Evolutionary conservation across 179 eudicot genomes (phyloP).

Genomic region (Patellifolia procumbens): DNA sequence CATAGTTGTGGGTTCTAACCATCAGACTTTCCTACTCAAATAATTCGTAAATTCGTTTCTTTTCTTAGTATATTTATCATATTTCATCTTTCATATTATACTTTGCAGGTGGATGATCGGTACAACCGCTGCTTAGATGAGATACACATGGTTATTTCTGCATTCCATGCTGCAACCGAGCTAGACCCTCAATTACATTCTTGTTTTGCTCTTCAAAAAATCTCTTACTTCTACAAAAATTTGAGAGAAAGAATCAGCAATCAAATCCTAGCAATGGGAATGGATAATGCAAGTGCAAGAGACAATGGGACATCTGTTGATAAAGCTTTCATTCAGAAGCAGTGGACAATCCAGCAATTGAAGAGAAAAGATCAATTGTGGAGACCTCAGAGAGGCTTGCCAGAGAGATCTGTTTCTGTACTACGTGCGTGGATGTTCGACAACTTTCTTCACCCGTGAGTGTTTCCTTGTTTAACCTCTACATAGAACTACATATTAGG

Average conservation of each 20-base stretch:
- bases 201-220: constrained; percentile 66
- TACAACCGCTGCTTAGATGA: constrained; percentile 37
- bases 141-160: constrained; percentile 9
- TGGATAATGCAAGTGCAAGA: constrained; percentile 31
- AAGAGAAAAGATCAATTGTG: constrained; percentile 78
- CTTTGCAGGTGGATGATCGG: constrained; percentile 68
- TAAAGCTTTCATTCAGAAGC: constrained; percentile 72
- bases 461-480: constrained; percentile 1
- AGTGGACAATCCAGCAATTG: constrained; percentile 89
- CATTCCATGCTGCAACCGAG: constrained; percentile 54
- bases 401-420: constrained; percentile 92
- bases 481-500: background rate
- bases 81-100: background rate
- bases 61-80: background rate
- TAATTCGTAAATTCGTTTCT: too few relatives aligned
- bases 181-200: constrained; percentile 74
- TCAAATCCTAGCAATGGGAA: constrained; percentile 69
- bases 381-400: constrained; percentile 98
- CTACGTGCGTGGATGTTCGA: constrained; percentile 97
- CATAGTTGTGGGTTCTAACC: too few relatives aligned
- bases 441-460: constrained; percentile 96
- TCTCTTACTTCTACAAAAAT: constrained; percentile 64
- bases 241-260: constrained; percentile 80
- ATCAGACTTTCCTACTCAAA: too few relatives aligned
- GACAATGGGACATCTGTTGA: constrained; percentile 53